A percentile compares a stretch with the other conserved stretches of the same genome.
phyloP scores from a whole-genome alignment of 2,329 filamentous ascomycete genomes.

The Xylaria hypoxylon region DNA sequence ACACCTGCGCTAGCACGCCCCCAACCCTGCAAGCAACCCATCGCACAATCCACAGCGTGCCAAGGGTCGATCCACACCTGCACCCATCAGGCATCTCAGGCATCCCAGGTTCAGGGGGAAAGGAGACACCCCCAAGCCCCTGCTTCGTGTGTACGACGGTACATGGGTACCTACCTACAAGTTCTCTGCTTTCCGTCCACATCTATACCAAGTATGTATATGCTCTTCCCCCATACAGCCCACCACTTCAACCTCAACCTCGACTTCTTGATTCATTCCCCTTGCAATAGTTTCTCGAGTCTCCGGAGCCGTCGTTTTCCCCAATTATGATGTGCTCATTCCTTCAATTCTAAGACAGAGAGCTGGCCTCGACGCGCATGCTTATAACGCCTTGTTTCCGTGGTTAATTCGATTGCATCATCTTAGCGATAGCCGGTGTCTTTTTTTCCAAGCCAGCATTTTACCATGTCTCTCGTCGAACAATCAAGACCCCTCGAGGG shows the following conservation, averaged over 20 bases:
- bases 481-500: constrained; percentile 26
- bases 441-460: constrained; percentile 17
- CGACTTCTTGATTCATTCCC: constrained; percentile 1
- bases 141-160: constrained; percentile 27
- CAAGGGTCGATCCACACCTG: constrained; percentile 34
- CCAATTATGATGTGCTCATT: constrained; percentile 35
- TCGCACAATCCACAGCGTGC: constrained; percentile 31
- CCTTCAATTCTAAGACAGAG: constrained; percentile 41
- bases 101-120: constrained; percentile 40
- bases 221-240: constrained; percentile 29
- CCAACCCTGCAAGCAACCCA: constrained; percentile 34
- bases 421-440: constrained; percentile 19
- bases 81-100: constrained; percentile 31
- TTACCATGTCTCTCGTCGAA: constrained; percentile 33
- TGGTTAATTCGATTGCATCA: constrained; percentile 30
- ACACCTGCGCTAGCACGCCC: constrained; percentile 35
- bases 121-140: constrained; percentile 31
- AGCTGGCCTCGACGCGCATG: constrained; percentile 41
- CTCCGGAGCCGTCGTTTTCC: constrained; percentile 27
- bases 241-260: constrained; percentile 7
- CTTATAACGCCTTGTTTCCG: constrained; percentile 41
- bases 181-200: constrained; percentile 12
- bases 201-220: constrained; percentile 34
- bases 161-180: constrained; percentile 35
- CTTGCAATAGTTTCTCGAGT: constrained; percentile 23